Evolutionary conservation across 495 filamentous ascomycete genomes (phyloP).

Genomic region (Penicillium coprophilum): DNA sequence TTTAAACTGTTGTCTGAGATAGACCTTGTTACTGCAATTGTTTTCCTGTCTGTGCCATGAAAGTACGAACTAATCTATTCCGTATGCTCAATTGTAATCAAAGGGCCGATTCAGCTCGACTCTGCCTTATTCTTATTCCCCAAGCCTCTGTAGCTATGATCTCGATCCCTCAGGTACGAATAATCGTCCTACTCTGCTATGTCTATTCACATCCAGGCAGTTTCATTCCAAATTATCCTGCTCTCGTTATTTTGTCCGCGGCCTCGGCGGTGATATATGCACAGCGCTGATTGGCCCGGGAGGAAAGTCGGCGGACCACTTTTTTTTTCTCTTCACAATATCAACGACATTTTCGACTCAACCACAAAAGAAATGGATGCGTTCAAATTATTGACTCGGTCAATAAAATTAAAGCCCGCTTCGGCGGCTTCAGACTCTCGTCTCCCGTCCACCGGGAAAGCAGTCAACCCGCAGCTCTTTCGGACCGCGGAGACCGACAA

Average conservation of each 20-base stretch:
- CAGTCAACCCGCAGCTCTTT: constrained; percentile 56
- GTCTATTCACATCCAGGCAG: neutral
- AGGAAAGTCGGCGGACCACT: constrained; percentile 22
- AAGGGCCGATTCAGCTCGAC: neutral
- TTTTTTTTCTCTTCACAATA: constrained; percentile 36
- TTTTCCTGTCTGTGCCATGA: constrained; percentile 6
- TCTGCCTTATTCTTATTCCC: neutral
- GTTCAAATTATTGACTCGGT: constrained; percentile 55
- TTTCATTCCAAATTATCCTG: neutral
- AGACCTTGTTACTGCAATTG: constrained; percentile 27
- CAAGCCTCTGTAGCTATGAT: neutral
- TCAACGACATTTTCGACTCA: constrained; percentile 21
- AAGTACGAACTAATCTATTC: neutral
- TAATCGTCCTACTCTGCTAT: neutral
- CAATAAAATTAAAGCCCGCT: constrained; percentile 50
- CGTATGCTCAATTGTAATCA: neutral
- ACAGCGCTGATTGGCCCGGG: constrained; percentile 40
- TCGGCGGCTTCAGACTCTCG: constrained; percentile 24
- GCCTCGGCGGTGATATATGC: neutral
- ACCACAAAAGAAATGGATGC: constrained; percentile 47
- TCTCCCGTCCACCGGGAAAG: constrained; percentile 51
- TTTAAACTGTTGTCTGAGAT: constrained; percentile 52
- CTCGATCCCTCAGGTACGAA: neutral
- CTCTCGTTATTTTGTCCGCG: neutral
- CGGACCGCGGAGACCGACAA: constrained; percentile 37